Conservation (phyloP, 2,329 filamentous ascomycete genomes). For the Sphaerulina musiva region DNA sequence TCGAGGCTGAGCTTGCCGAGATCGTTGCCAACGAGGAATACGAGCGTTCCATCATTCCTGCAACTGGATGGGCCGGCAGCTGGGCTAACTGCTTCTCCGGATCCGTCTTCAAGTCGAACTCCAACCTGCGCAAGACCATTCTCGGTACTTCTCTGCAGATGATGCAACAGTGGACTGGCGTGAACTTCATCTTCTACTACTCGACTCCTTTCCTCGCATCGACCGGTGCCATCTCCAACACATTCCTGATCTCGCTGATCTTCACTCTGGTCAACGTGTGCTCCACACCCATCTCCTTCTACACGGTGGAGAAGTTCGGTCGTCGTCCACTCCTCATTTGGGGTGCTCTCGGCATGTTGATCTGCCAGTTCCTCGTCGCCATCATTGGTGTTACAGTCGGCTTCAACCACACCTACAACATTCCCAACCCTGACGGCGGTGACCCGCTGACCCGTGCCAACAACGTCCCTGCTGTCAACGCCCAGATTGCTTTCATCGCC, state of each 20-base stretch:
- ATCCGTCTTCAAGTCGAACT: constrained; percentile 45
- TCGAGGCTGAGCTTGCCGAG: constrained; percentile 73
- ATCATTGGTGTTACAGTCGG: constrained; percentile 50
- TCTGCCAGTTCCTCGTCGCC: constrained; percentile 81
- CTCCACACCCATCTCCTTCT: constrained; percentile 84
- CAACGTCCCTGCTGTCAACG: constrained; percentile 42
- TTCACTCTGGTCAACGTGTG: constrained; percentile 82
- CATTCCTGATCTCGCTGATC: constrained; percentile 77
- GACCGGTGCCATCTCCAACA: constrained; percentile 66
- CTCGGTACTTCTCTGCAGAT: constrained; percentile 46
- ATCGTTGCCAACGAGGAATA: constrained; percentile 87
- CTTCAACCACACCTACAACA: constrained; percentile 28
- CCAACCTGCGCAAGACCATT: constrained; percentile 44
- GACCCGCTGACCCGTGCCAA: constrained; percentile 43
- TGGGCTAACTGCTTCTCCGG: constrained; percentile 63
- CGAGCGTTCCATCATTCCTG: constrained; percentile 63
- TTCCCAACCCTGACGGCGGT: constrained; percentile 27
- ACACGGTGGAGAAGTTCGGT: constrained; percentile 72
- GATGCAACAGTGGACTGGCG: constrained; percentile 62
- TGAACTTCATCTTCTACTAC: constrained; percentile 80
- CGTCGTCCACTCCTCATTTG: constrained; percentile 72
- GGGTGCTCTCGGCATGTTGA: constrained; percentile 73
- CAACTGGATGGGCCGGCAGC: constrained; percentile 56
- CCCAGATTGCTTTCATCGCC: constrained; percentile 80
- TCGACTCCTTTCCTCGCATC: constrained; percentile 78